Conservation (phyloP, 805 yeast genomes). For the Lipomyces mesembrius region DNA sequence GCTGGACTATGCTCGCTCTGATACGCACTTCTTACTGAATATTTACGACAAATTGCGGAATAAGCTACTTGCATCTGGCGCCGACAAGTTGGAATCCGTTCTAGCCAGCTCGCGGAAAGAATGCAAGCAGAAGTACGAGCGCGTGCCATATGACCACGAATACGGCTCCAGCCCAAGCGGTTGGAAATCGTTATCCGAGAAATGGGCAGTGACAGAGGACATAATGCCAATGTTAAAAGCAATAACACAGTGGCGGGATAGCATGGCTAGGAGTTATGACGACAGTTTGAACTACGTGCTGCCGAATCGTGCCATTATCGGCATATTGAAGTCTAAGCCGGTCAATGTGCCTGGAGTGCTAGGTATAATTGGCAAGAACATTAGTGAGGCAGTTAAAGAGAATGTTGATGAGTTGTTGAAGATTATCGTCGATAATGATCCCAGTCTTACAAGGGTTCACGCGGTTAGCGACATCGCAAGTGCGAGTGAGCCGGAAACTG, state of each 20-base stretch:
- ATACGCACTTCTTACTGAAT: constrained; percentile 86
- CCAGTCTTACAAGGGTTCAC: not conserved
- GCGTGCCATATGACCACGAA: constrained; percentile 60
- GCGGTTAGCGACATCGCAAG: not conserved
- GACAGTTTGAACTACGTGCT: constrained; percentile 83
- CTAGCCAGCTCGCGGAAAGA: constrained; percentile 76
- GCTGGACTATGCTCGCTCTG: constrained; percentile 88
- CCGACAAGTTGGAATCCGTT: constrained; percentile 53
- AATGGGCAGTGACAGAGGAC: constrained; percentile 61
- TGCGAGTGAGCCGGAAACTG: not conserved
- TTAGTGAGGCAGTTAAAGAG: constrained; percentile 16
- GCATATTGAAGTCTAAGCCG: constrained; percentile 64
- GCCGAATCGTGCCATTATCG: constrained; percentile 76
- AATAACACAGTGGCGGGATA: constrained; percentile 84
- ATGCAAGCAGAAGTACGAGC: constrained; percentile 81
- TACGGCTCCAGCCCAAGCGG: constrained; percentile 53
- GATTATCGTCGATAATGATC: constrained; percentile 2
- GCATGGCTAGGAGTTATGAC: constrained; percentile 71
- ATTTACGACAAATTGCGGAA: constrained; percentile 77
- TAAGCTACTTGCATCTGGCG: constrained; percentile 49
- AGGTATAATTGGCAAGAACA: constrained; percentile 49
- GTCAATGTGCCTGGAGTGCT: constrained; percentile 61
- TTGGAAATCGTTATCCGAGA: constrained; percentile 64
- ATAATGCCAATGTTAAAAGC: constrained; percentile 60
- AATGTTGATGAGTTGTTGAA: constrained; percentile 17